phyloP scores from a whole-genome alignment of 306 rosid genomes.

The Sindora glabra region DNA sequence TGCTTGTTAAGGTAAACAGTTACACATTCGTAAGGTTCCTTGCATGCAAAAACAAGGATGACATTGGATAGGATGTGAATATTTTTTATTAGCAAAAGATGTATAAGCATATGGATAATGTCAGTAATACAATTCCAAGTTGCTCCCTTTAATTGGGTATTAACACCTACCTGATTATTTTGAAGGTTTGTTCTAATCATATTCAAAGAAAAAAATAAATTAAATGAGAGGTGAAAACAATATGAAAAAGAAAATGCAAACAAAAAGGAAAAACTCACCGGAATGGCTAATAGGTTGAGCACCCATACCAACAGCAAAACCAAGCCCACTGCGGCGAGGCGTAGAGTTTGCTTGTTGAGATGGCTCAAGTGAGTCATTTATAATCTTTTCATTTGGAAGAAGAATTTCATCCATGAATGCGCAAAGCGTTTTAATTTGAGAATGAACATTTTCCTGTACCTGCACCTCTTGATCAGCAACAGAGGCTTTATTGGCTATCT shows the following conservation, averaged over 20 bases:
- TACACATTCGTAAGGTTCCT: too few relatives aligned
- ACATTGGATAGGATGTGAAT: too few relatives aligned
- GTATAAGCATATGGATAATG: too few relatives aligned
- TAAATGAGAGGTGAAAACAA: background rate
- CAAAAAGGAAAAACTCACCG: constrained; percentile 29
- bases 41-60: too few relatives aligned
- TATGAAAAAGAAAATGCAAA: background rate
- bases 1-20: too few relatives aligned
- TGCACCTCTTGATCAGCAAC: constrained; percentile 63
- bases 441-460: constrained; percentile 80
- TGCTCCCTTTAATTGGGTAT: too few relatives aligned
- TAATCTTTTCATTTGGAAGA: constrained; percentile 33
- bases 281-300: constrained; percentile 19
- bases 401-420: constrained; percentile 70
- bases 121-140: too few relatives aligned
- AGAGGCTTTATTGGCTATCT: constrained; percentile 62
- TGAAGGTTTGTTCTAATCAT: background rate
- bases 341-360: constrained; percentile 25
- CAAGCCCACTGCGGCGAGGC: constrained; percentile 64
- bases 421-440: constrained; percentile 53
- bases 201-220: background rate
- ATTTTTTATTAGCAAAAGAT: too few relatives aligned
- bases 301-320: constrained; percentile 64
- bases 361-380: constrained; percentile 26
- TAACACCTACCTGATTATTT: background rate